Conservation (phyloP, 2,329 filamentous ascomycete genomes). For the Drechslerella coelobrocha region DNA sequence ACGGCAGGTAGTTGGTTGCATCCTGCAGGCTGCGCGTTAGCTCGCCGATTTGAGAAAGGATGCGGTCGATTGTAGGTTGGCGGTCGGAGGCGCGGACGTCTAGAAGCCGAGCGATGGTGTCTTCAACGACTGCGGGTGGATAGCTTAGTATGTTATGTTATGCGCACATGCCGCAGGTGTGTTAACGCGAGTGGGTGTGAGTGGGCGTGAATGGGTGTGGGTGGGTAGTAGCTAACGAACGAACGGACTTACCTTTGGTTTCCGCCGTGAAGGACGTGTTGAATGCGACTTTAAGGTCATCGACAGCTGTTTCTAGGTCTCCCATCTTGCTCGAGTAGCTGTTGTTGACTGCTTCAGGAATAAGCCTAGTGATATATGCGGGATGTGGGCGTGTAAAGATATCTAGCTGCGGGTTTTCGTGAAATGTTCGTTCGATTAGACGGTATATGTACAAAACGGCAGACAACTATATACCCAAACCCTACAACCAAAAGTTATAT, state of each 20-base stretch:
- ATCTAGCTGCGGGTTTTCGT: no score
- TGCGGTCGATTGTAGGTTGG: conserved; percentile 79
- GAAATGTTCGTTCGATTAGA: no score
- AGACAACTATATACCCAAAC: no score
- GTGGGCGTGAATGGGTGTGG: no score
- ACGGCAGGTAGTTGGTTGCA: conserved; percentile 78
- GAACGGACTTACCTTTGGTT: conserved; percentile 5
- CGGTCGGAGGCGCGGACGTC: conserved; percentile 72
- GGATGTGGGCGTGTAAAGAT: no score
- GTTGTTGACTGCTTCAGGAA: no score
- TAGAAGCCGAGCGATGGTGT: conserved; percentile 74
- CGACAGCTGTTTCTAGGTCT: conserved; percentile 5
- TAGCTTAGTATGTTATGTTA: not conserved
- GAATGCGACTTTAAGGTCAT: conserved; percentile 18
- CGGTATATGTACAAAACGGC: no score
- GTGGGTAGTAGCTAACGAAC: not conserved
- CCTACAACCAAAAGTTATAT: no score
- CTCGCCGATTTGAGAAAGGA: conserved; percentile 77
- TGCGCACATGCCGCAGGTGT: no score
- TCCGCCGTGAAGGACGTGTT: conserved; percentile 27
- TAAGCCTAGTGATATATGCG: no score
- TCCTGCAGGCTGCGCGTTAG: conserved; percentile 86
- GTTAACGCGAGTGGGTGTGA: no score
- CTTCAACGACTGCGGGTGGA: conserved; percentile 69
- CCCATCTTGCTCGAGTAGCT: not conserved